Percentiles rank a stretch among this genome's conserved stretches.
These are phyloP conservation scores for Colletotrichum australisinense DNA, from an alignment of 2,329 filamentous ascomycete genomes.

Conservation along the genomic window DNA sequence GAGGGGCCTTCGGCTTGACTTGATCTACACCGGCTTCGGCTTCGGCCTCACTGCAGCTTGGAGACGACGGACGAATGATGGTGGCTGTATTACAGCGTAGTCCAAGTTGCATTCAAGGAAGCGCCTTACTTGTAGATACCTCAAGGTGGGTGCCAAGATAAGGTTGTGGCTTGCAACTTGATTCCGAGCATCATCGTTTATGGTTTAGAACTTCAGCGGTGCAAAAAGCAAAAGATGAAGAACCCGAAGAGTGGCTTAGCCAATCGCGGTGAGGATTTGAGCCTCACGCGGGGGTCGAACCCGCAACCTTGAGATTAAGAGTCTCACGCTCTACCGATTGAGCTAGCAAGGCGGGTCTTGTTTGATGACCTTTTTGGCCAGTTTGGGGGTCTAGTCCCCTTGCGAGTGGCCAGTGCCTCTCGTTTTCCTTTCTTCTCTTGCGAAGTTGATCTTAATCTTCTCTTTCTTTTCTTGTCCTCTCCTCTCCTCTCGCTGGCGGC, in stretches of 20 bases:
- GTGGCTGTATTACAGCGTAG: too few relatives aligned
- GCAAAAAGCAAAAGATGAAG: not conserved
- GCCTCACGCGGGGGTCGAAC: slow-evolving; percentile 42
- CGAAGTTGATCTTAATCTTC: too few relatives aligned
- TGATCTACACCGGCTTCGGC: slow-evolving; percentile 17
- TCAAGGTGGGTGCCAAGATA: not conserved
- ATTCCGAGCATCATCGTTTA: not conserved
- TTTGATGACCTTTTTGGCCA: not conserved
- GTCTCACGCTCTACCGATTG: slow-evolving; percentile 81
- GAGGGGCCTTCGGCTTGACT: not conserved
- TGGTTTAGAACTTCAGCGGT: too few relatives aligned
- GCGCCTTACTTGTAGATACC: too few relatives aligned
- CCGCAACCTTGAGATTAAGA: slow-evolving; percentile 57
- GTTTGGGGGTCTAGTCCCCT: rapidly evolving
- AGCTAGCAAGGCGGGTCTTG: slow-evolving; percentile 59
- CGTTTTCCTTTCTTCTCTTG: not conserved
- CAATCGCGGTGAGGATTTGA: slow-evolving; percentile 35
- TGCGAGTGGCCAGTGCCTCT: rapidly evolving
- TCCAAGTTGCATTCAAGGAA: too few relatives aligned
- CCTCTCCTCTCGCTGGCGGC: not conserved
- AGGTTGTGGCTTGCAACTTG: not conserved
- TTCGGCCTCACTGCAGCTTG: not conserved
- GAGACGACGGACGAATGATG: not conserved
- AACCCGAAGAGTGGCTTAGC: not conserved
- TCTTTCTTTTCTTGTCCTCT: not conserved